These are phyloP conservation scores for Quercus tomentella DNA, from an alignment of 331 rosid genomes.

Conservation along the genomic window DNA sequence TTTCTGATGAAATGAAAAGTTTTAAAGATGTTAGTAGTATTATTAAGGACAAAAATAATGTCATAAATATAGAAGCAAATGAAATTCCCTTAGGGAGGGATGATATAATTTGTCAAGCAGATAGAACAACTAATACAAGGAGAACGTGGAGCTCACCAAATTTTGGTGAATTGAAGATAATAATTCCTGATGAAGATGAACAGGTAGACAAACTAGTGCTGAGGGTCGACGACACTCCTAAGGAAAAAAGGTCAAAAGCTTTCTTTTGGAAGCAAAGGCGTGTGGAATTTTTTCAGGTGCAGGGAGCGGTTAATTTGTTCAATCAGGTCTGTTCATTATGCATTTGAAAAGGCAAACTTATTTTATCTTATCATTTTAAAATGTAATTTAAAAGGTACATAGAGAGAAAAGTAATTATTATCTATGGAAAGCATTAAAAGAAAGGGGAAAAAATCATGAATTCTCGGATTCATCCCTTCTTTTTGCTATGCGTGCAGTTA, in stretches of 20 bases:
- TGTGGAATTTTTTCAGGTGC: slow-evolving; percentile 59
- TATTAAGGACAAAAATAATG: slow-evolving; percentile 28
- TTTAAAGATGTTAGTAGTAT: slow-evolving; percentile 35
- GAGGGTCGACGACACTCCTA: slow-evolving; percentile 53
- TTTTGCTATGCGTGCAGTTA: background rate
- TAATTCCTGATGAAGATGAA: slow-evolving; percentile 63
- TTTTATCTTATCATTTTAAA: background rate
- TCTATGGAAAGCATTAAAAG: background rate
- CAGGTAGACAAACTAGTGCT: slow-evolving; percentile 26
- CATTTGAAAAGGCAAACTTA: slow-evolving; percentile 4
- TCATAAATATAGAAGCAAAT: slow-evolving; percentile 42
- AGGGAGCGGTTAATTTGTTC: slow-evolving; percentile 44
- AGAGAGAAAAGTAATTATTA: background rate
- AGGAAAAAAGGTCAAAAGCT: slow-evolving; percentile 65
- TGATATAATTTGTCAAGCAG: slow-evolving; percentile 58
- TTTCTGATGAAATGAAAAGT: slow-evolving; percentile 31
- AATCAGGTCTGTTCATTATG: slow-evolving; percentile 56
- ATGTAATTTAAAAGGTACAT: background rate
- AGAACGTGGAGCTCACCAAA: slow-evolving; percentile 60
- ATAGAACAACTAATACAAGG: slow-evolving; percentile 54
- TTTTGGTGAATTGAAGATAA: slow-evolving; percentile 56
- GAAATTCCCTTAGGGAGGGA: slow-evolving; percentile 43
- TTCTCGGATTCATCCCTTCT: background rate
- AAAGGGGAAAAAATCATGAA: background rate
- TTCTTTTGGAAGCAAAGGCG: slow-evolving; percentile 66